Conservation (phyloP, 345 rosid species). For the Arabis alpina region DNA sequence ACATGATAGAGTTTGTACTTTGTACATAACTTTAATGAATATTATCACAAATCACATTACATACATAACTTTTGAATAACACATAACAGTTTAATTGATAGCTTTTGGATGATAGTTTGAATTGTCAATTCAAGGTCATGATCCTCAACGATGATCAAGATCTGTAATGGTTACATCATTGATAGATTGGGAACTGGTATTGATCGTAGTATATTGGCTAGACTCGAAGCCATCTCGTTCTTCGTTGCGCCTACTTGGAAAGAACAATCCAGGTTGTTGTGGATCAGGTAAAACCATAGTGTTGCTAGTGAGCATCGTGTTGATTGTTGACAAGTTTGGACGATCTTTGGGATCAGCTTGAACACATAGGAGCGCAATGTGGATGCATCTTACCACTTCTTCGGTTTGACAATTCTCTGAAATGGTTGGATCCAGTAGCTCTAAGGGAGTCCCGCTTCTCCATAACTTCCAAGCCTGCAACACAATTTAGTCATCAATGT, state of each 20-base stretch:
- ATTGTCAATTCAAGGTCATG: too few species aligned
- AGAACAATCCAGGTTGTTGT: slow-evolving; percentile 2
- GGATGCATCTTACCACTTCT: slow-evolving; percentile 8
- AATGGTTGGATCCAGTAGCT: background rate
- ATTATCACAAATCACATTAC: too few species aligned
- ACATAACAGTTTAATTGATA: too few species aligned
- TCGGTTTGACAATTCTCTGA: background rate
- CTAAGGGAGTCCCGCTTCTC: background rate
- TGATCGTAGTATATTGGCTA: background rate
- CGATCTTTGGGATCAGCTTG: background rate
- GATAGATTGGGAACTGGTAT: background rate
- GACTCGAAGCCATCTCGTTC: slow-evolving; percentile 16
- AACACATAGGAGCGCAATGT: slow-evolving; percentile 5
- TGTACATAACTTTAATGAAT: too few species aligned
- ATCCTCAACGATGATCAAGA: slow-evolving; percentile 17
- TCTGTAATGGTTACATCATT: slow-evolving; percentile 24
- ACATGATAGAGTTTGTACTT: too few species aligned
- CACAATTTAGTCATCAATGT: background rate
- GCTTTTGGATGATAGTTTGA: too few species aligned
- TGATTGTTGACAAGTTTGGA: slow-evolving; percentile 3
- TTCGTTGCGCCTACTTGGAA: background rate
- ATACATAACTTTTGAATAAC: too few species aligned
- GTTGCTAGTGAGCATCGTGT: slow-evolving; percentile 9
- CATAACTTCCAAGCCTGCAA: slow-evolving; percentile 9
- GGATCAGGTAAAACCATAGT: too few species aligned